Conservation (phyloP, 495 filamentous ascomycete genomes). For the Hypoxylon fragiforme region DNA sequence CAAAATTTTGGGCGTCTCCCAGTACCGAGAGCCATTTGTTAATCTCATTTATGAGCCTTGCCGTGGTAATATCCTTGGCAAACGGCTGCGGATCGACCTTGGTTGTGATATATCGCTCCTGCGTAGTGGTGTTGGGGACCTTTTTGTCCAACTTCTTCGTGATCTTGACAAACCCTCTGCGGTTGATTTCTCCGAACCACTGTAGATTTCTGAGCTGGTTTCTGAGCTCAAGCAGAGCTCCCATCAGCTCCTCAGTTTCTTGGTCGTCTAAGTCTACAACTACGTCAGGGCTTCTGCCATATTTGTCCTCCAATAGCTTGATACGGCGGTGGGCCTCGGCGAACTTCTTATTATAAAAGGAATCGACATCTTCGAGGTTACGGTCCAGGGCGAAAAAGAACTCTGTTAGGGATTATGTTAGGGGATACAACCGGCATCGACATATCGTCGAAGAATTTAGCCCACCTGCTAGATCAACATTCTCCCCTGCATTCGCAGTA, state of each 20-base stretch:
- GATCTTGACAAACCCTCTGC: conserved; percentile 94
- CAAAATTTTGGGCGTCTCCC: conserved; percentile 67
- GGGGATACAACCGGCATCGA: conserved; percentile 33
- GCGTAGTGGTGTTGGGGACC: conserved; percentile 68
- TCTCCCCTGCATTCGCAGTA: conserved; percentile 64
- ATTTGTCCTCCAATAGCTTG: conserved; percentile 82
- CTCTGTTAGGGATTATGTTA: conserved; percentile 58
- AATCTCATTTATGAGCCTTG: conserved; percentile 70
- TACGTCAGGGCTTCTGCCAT: conserved; percentile 61
- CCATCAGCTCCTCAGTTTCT: conserved; percentile 86
- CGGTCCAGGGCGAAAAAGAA: conserved; percentile 95
- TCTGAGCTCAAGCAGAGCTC: conserved; percentile 82
- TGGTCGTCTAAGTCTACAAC: conserved; percentile 62
- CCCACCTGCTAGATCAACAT: conserved; percentile 75
- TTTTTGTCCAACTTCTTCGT: conserved; percentile 98
- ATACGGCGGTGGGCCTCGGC: conserved; percentile 78
- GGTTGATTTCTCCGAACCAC: conserved; percentile 98
- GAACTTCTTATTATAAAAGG: conserved; percentile 95
- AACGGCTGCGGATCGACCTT: conserved; percentile 87
- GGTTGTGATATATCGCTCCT: conserved; percentile 79
- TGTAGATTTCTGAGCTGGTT: conserved; percentile 86
- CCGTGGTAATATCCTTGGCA: conserved; percentile 71
- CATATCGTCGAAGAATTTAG: conserved; percentile 33
- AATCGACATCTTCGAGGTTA: conserved; percentile 92
- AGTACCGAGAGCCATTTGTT: conserved; percentile 89